Base-by-base conservation (phyloP, 768 basidiomycete species). In the Suillus fuscotomentosus region DNA sequence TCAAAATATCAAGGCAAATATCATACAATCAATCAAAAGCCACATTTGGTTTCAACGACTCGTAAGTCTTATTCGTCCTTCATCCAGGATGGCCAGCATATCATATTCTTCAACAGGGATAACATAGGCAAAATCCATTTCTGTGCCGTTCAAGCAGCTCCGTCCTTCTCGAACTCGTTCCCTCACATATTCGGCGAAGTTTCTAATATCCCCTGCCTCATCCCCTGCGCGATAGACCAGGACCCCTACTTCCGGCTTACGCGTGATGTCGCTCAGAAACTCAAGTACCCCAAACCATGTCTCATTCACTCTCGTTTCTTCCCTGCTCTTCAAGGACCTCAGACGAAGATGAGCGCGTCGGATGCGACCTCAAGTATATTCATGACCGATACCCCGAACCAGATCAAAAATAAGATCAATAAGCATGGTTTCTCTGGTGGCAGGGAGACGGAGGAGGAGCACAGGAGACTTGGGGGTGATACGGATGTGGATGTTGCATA, bases 51-150 rank as follows among this genome's bases (percentile, higher is more conserved):
- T 99, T 99, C 82, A 89, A 81, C 66, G 97, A 99, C 71, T 95
- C 94, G 95, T 97, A 70, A 77, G 93, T 83, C 11, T 27, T 27
- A 15, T 41, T 14, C 9, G 39, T 6, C 15, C 39, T 62, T n/a
- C 51, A 42, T 8, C 20, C 10, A 43, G 34, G 36, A 56, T 27
- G 11, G 47, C 50, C 60, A 63, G 48, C 34, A 48, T 63, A 43
- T n/a, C 34, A 48, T 63, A 43, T n/a, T 56, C n/a, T 17, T 38
- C 47, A 57, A 9, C 72, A 98, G 95, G 27, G 97, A 99, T 78
- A 99, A 98, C 78, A 95, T 99, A 68, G 97, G 97, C 66, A 99
- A 98, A 80, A 87, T 94, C 65, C 96, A 98, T 79, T 99, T 99
- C 75, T 94, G 91, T 42, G 84, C 97, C 36, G 88, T 99, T 68